These are phyloP conservation scores for Protea cynaroides DNA, from an alignment of 164 flowering plant genomes.

Conservation along the genomic window DNA sequence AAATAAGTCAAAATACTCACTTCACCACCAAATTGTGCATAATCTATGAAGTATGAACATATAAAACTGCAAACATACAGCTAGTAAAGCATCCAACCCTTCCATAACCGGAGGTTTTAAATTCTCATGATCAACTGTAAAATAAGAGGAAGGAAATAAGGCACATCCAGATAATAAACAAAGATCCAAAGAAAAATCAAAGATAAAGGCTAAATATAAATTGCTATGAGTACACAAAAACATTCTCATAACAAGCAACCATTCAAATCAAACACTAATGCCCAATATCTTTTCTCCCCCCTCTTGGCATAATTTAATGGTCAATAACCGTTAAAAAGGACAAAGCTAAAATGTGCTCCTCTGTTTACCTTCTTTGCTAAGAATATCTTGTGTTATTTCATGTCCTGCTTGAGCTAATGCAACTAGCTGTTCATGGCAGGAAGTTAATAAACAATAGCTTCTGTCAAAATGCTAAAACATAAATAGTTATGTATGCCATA, in stretches of 20 bases:
- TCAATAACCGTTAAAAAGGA: neutral
- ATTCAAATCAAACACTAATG: neutral
- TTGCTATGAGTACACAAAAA: neutral
- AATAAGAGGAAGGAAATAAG: neutral
- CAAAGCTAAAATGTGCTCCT: neutral
- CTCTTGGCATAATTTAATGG: too few species aligned
- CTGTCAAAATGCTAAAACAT: neutral
- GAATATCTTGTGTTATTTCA: constrained; percentile 45
- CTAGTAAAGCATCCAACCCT: constrained; percentile 62
- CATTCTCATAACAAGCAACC: neutral
- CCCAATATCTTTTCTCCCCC: too few species aligned
- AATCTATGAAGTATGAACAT: neutral
- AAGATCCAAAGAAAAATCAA: neutral
- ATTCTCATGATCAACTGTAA: constrained; percentile 25
- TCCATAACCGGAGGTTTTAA: constrained; percentile 53
- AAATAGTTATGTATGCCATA: constrained; percentile 11
- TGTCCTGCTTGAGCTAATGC: constrained; percentile 86
- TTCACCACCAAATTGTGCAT: neutral
- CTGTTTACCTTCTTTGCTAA: constrained; percentile 42
- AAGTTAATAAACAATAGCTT: neutral
- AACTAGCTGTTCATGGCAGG: constrained; percentile 42
- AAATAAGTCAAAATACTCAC: neutral
- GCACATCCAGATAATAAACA: neutral
- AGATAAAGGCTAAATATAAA: neutral
- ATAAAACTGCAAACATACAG: constrained; percentile 38